Conservation (phyloP, 768 basidiomycete genomes). For the Psilocybe tampanensis region DNA sequence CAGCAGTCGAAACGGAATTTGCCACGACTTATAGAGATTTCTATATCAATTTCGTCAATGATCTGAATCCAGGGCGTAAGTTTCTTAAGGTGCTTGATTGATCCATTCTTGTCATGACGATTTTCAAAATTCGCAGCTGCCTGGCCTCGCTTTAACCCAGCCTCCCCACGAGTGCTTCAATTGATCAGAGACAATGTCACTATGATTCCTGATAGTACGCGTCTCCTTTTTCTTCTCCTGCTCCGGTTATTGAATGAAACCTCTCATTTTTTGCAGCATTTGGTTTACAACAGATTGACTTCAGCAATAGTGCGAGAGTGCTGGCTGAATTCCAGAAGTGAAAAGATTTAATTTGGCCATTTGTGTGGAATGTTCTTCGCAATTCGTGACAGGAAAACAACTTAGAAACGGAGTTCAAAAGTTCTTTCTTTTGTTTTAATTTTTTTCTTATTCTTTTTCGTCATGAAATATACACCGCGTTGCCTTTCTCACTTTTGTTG, state of each 20-base stretch:
- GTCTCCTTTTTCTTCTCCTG: not conserved
- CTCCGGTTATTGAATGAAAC: not conserved
- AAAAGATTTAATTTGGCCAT: not conserved
- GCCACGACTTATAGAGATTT: slow-evolving; percentile 51
- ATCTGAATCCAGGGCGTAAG: slow-evolving; percentile 58
- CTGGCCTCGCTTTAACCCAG: slow-evolving; percentile 47
- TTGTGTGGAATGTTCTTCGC: no score
- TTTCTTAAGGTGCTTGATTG: no score
- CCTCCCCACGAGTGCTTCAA: slow-evolving; percentile 45
- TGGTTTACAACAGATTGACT: slow-evolving; percentile 41
- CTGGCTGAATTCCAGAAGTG: slow-evolving; percentile 51
- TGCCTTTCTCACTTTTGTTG: no score
- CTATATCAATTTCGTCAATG: slow-evolving; percentile 58
- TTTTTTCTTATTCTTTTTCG: no score
- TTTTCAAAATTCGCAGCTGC: no score
- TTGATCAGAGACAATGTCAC: slow-evolving; percentile 55
- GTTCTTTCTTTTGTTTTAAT: no score
- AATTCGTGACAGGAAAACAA: no score
- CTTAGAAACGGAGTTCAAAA: no score
- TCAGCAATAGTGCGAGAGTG: slow-evolving; percentile 41
- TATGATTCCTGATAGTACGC: slow-evolving; percentile 52
- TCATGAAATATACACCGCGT: no score
- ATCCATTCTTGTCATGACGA: no score
- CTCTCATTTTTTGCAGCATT: slow-evolving; percentile 36
- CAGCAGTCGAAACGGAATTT: slow-evolving; percentile 44